These are phyloP conservation scores for Lepidium africanum DNA, from an alignment of 345 rosid species.

Conservation along the genomic window DNA sequence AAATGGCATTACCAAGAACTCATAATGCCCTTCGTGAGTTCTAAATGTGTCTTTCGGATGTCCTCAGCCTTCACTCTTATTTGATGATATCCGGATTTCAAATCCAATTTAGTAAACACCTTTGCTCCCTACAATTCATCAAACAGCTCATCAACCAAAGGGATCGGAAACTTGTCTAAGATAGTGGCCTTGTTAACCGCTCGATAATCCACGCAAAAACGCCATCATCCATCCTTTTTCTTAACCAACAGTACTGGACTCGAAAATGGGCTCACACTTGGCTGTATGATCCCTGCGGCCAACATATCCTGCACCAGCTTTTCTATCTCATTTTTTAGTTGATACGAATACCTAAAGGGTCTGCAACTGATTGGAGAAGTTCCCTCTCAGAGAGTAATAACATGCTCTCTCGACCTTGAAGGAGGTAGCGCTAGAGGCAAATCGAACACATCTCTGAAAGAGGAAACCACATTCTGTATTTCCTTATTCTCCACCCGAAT, in stretches of 20 bases:
- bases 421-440: too few relatives aligned
- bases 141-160: background rate
- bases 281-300: background rate
- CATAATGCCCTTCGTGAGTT: too few relatives aligned
- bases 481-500: too few relatives aligned
- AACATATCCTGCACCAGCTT: background rate
- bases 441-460: too few relatives aligned
- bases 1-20: too few relatives aligned
- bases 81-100: background rate
- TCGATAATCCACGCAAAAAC: background rate
- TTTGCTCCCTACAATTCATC: background rate
- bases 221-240: background rate
- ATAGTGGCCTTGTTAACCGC: background rate
- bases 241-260: background rate
- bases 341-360: background rate
- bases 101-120: background rate
- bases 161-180: background rate
- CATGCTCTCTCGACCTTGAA: background rate
- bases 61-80: too few relatives aligned
- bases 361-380: background rate
- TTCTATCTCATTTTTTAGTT: background rate
- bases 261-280: background rate
- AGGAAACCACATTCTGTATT: too few relatives aligned
- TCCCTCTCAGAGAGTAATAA: fast-evolving
- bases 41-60: too few relatives aligned